Evolutionary conservation across 1,139 yeast species (phyloP), one percentile per base, ranked within the genome.

Genomic region (Kodamaea sp.): DNA sequence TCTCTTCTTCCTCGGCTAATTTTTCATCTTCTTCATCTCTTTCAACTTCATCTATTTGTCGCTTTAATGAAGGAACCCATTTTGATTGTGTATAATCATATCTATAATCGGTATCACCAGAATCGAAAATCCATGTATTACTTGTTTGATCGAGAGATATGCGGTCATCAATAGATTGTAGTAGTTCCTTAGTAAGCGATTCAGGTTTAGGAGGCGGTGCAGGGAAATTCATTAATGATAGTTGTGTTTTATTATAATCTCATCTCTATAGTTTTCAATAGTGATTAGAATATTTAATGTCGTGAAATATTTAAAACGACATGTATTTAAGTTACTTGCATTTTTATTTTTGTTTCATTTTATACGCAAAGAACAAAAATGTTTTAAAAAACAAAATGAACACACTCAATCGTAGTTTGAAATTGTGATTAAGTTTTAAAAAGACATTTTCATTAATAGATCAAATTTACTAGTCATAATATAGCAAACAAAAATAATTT

Each of bases 61-160:
- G 27, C 10, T 33, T 37, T 7, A 9, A 8, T 20, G 22, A 10
- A 8, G 24, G 12, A 4, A 54, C 39, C 67, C 67, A 63, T 44
- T 51, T 44, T 12, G 53, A 46, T 4, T 49, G 37, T 0, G 50
- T 48, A 37, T 52, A 60, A 40, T 55, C 54, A 44, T 53, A 64
- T 24, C 50, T 50, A 32, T 53, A 60, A 31, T 57, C 54, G 7
- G 40, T 47, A 7, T 45, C 45, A 23, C 44, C 46, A 20, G 41
- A 43, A 32, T 60, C 62, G 37, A 55, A 62, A 1, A 59, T 35
- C 65, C 69, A 65, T 33, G 46, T 57, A 8, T 48, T 43, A 2
- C 50, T 36, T 15, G 39, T 48, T 29, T 55, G 54, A 38, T 65
- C 69, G 26, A 55, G 53, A n/a, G 53, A 52, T 9, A 65, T 44